These are phyloP conservation scores for Musa troglodytarum DNA, from an alignment of 176 grass and related monocot genomes.

Conservation along the genomic window DNA sequence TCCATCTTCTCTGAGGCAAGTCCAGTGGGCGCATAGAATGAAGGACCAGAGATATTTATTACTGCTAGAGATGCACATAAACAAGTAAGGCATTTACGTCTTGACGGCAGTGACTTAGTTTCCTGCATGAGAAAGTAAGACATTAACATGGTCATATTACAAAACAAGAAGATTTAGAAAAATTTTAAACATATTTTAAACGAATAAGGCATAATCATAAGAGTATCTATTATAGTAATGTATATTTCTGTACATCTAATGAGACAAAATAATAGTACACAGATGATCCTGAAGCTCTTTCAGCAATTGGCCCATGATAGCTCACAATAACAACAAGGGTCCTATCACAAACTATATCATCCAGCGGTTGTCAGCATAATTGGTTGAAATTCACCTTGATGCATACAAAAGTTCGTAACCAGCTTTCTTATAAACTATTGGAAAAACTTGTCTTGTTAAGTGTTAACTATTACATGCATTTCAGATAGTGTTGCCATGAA, in stretches of 20 bases:
- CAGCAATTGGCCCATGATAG: not conserved
- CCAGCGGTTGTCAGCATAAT: no score
- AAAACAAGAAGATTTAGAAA: not conserved
- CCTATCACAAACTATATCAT: no score
- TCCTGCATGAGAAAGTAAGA: constrained; percentile 30
- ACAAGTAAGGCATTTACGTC: constrained; percentile 68
- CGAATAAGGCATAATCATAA: not conserved
- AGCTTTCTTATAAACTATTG: no score
- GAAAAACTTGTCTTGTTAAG: no score
- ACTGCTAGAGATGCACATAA: constrained; percentile 52
- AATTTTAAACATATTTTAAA: not conserved
- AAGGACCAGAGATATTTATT: constrained; percentile 40
- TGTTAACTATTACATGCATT: no score
- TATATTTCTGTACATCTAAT: not conserved
- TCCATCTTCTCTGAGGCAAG: constrained; percentile 34
- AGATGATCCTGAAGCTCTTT: not conserved
- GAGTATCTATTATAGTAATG: not conserved
- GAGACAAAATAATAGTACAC: not conserved
- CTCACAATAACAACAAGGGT: not conserved
- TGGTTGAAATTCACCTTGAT: no score
- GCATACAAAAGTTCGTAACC: no score
- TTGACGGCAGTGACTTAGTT: constrained; percentile 28
- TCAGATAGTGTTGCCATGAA: no score
- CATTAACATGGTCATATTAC: not conserved
- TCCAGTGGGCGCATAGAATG: constrained; percentile 36